These are phyloP conservation scores for Leccinum subgranulosum DNA, from an alignment of 768 basidiomycete species.

Conservation along the genomic window DNA sequence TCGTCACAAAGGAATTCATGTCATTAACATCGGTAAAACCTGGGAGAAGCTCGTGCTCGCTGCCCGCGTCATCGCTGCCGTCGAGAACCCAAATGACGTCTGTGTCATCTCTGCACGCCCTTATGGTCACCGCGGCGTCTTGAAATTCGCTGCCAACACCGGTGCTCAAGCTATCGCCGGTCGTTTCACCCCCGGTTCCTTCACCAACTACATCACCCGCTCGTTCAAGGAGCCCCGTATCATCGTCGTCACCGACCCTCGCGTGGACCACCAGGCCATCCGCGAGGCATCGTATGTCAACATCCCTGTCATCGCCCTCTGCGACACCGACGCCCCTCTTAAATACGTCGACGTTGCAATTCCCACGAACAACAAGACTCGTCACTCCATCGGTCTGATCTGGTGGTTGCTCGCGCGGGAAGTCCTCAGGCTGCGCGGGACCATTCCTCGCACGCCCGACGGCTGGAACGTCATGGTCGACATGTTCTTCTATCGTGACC, in stretches of 20 bases:
- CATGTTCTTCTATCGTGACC: slow-evolving; percentile 99
- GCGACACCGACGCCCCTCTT: slow-evolving; percentile 97
- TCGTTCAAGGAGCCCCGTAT: slow-evolving; percentile 99
- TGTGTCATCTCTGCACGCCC: slow-evolving; percentile 98
- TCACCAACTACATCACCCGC: slow-evolving; percentile 99
- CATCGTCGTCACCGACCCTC: slow-evolving; percentile 97
- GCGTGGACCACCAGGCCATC: slow-evolving; percentile 99
- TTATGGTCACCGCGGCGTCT: slow-evolving; percentile 98
- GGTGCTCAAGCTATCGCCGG: slow-evolving; percentile 99
- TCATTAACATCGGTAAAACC: slow-evolving; percentile 98
- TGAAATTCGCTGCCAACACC: slow-evolving; percentile 97
- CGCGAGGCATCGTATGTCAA: slow-evolving; percentile 99
- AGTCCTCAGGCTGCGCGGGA: slow-evolving; percentile 92
- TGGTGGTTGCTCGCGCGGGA: slow-evolving; percentile 99
- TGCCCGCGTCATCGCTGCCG: slow-evolving; percentile 94
- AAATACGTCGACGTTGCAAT: slow-evolving; percentile 98
- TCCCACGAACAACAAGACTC: slow-evolving; percentile 99
- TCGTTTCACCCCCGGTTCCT: slow-evolving; percentile 97
- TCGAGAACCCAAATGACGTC: slow-evolving; percentile 98
- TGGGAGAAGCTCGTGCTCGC: slow-evolving; percentile 99
- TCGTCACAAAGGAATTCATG: slow-evolving; percentile 73
- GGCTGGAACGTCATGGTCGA: slow-evolving; percentile 99
- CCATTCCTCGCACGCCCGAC: slow-evolving; percentile 85
- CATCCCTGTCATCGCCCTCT: slow-evolving; percentile 99
- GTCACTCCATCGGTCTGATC: slow-evolving; percentile 93